These are phyloP conservation scores for Leccinum proximum DNA, from an alignment of 1,284 basidiomycete genomes.

Conservation along the genomic window DNA sequence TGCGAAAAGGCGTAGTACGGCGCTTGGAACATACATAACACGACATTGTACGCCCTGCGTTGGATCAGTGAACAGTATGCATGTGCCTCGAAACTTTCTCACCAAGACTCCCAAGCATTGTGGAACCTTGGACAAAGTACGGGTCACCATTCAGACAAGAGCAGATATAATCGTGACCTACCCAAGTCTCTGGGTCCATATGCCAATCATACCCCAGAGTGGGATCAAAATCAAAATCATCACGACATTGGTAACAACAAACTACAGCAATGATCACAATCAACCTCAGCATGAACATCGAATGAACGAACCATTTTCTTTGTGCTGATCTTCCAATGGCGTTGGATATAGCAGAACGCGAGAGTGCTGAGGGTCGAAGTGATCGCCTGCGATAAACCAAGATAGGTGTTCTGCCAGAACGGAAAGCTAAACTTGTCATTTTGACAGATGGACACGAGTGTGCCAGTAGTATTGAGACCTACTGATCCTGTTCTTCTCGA, in stretches of 20 bases:
- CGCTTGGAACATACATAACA: slow-evolving; percentile 60
- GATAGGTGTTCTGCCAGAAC: slow-evolving; percentile 76
- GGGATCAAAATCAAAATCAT: slow-evolving; percentile 69
- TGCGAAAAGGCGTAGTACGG: slow-evolving; percentile 88
- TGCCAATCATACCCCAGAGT: slow-evolving; percentile 85
- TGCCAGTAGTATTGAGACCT: slow-evolving; percentile 81
- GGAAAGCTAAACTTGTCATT: slow-evolving; percentile 74
- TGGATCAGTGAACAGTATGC: slow-evolving; percentile 3
- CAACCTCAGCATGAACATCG: neutral
- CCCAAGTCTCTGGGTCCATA: slow-evolving; percentile 78
- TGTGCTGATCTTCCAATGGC: slow-evolving; percentile 69
- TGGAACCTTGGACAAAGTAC: slow-evolving; percentile 52
- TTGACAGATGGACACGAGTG: slow-evolving; percentile 73
- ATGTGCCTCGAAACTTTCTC: slow-evolving; percentile 7
- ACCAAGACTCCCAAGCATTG: slow-evolving; percentile 86
- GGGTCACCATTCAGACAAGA: neutral
- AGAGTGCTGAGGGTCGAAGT: slow-evolving; percentile 71
- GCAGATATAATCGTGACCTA: slow-evolving; percentile 26
- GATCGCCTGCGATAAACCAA: slow-evolving; percentile 70
- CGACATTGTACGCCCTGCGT: slow-evolving; percentile 25
- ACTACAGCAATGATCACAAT: slow-evolving; percentile 37
- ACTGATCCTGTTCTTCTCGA: slow-evolving; percentile 84
- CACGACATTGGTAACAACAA: slow-evolving; percentile 73
- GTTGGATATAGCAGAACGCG: slow-evolving; percentile 81
- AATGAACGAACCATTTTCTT: slow-evolving; percentile 61